phyloP scores from a whole-genome alignment of 305 asterid species.

The Fraxinus dipetala region DNA sequence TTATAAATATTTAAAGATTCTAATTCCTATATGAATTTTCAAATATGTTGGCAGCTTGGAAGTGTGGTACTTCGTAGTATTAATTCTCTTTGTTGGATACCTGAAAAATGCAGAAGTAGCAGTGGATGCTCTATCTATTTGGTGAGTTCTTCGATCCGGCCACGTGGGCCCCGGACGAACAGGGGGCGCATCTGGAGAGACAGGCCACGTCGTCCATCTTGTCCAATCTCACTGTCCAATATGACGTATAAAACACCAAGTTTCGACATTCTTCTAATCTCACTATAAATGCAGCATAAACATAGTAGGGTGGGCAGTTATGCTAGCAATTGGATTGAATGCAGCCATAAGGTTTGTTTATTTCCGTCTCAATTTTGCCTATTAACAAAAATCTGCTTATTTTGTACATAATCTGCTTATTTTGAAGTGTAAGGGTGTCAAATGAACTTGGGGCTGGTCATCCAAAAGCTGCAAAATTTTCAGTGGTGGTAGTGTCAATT shows the following conservation, averaged over 20 bases:
- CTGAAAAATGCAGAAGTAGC: conserved; percentile 15
- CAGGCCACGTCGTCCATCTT: no score
- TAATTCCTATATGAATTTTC: background rate
- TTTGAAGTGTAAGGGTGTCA: background rate
- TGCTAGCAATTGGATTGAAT: background rate
- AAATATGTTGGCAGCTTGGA: background rate
- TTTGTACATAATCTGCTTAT: background rate
- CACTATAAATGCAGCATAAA: background rate
- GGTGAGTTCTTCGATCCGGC: background rate
- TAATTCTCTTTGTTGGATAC: conserved; percentile 20
- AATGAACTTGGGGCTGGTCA: background rate
- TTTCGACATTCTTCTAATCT: background rate
- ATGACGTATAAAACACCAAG: background rate
- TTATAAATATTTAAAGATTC: background rate
- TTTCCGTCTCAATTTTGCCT: background rate
- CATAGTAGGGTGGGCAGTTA: background rate
- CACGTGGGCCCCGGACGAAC: no score
- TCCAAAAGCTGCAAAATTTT: background rate
- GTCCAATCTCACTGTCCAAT: no score
- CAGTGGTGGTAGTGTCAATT: background rate
- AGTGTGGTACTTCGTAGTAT: conserved; percentile 17
- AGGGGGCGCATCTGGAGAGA: no score
- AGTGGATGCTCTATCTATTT: background rate
- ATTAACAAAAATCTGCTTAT: no score
- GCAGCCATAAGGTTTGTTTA: conserved; percentile 5